Percentiles rank a stretch among this genome's conserved stretches.
Conservation (phyloP, 306 rosid genomes). For the Alnus glutinosa region DNA sequence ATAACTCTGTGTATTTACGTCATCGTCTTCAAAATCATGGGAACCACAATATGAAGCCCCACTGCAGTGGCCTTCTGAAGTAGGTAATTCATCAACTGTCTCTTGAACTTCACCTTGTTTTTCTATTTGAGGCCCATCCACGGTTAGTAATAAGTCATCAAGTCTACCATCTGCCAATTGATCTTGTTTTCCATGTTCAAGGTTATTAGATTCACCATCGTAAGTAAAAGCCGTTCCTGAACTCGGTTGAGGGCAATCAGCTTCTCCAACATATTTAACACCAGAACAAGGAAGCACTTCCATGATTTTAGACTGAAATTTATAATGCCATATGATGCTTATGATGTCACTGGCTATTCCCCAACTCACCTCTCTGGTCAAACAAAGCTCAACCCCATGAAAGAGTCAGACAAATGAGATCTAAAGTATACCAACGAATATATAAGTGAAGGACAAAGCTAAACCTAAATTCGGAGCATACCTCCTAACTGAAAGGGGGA, state of each 20-base stretch:
- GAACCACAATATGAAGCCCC: slow-evolving; percentile 57
- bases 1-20: slow-evolving; percentile 41
- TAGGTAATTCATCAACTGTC: slow-evolving; percentile 35
- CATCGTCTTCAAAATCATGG: slow-evolving; percentile 55
- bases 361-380: slow-evolving; percentile 41
- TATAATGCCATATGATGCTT: slow-evolving; percentile 31
- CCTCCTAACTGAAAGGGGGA: background rate
- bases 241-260: slow-evolving; percentile 64
- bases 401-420: slow-evolving; percentile 17
- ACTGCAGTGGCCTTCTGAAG: slow-evolving; percentile 47
- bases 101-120: slow-evolving; percentile 40
- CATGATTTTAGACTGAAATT: slow-evolving; percentile 50
- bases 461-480: background rate
- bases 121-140: slow-evolving; percentile 47
- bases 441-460: slow-evolving; percentile 1
- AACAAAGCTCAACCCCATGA: slow-evolving; percentile 32
- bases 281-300: slow-evolving; percentile 87
- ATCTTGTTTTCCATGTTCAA: slow-evolving; percentile 43
- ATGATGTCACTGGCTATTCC: slow-evolving; percentile 29
- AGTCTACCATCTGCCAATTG: slow-evolving; percentile 39
- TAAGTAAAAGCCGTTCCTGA: slow-evolving; percentile 44
- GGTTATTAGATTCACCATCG: slow-evolving; percentile 50
- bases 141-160: slow-evolving; percentile 36
- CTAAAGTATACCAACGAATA: slow-evolving; percentile 3
- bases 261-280: slow-evolving; percentile 60